Evolutionary conservation across 257 asterid genomes (phyloP).

Genomic region (Eucommia ulmoides): DNA sequence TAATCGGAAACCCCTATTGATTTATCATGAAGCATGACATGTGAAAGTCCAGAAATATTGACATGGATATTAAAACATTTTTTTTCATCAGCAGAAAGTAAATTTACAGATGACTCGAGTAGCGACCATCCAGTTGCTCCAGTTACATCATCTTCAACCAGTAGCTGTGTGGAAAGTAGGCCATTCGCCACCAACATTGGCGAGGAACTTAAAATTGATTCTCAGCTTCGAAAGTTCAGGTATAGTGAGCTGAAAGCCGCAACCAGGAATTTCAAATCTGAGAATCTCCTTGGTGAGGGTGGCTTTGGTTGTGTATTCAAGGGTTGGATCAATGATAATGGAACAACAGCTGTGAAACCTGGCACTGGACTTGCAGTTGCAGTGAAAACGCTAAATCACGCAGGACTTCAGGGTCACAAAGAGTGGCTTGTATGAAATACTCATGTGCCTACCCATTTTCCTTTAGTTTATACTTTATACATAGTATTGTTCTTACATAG

Average conservation of each 20-base stretch:
- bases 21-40: too few relatives aligned
- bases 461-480: too few relatives aligned
- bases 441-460: too few relatives aligned
- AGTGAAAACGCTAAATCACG: conserved; percentile 68
- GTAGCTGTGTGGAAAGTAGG: conserved; percentile 43
- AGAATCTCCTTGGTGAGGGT: conserved; percentile 77
- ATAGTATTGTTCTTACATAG: too few relatives aligned
- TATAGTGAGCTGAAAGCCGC: conserved; percentile 57
- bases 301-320: conserved; percentile 89
- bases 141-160: conserved; percentile 45
- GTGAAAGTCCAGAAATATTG: too few relatives aligned
- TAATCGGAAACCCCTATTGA: too few relatives aligned
- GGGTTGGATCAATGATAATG: conserved; percentile 75
- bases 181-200: conserved; percentile 48
- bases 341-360: conserved; percentile 52
- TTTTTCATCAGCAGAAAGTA: conserved; percentile 46
- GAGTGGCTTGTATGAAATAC: conserved; percentile 71
- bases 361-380: conserved; percentile 79
- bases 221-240: conserved; percentile 65
- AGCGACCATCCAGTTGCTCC: conserved; percentile 51
- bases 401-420: conserved; percentile 88
- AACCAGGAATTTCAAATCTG: conserved; percentile 61
- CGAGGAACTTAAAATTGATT: conserved; percentile 60
- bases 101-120: conserved; percentile 40
- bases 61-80: too few relatives aligned